Evolutionary conservation across 805 yeast species (phyloP).

Genomic region (Saturnispora bothae): DNA sequence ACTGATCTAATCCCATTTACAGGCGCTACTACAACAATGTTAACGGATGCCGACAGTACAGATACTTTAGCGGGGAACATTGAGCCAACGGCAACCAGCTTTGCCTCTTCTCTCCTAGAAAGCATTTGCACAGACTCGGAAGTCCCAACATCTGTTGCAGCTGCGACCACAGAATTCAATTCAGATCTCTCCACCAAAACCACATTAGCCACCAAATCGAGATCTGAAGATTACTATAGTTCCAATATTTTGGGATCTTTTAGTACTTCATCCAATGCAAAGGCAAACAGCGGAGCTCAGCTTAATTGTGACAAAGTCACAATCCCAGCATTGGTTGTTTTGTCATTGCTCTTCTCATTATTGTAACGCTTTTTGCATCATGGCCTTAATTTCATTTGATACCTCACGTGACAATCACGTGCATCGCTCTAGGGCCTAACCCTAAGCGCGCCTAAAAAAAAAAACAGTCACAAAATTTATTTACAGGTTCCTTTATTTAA

Average conservation of each 20-base stretch:
- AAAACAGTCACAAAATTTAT: conserved; percentile 1
- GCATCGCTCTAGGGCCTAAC: conserved; percentile 2
- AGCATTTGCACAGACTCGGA: background rate
- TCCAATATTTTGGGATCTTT: too few species aligned
- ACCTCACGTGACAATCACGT: conserved; percentile 6
- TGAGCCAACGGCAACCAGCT: background rate
- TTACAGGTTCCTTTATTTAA: background rate
- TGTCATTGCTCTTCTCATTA: too few species aligned
- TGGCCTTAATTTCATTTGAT: too few species aligned
- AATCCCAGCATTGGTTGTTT: too few species aligned
- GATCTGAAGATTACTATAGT: too few species aligned
- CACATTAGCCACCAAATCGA: background rate
- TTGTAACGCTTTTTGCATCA: too few species aligned
- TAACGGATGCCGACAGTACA: background rate
- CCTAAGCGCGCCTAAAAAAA: background rate
- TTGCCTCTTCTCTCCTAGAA: background rate
- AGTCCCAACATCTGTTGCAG: background rate
- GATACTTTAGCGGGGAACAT: background rate
- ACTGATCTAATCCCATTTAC: conserved; percentile 10
- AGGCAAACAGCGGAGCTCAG: too few species aligned
- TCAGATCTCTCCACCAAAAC: background rate
- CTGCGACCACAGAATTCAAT: background rate
- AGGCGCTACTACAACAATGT: conserved; percentile 1
- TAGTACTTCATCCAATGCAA: too few species aligned
- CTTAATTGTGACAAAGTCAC: too few species aligned